phyloP scores from a whole-genome alignment of 2,329 filamentous ascomycete genomes.

The Aureobasidium uvarum region DNA sequence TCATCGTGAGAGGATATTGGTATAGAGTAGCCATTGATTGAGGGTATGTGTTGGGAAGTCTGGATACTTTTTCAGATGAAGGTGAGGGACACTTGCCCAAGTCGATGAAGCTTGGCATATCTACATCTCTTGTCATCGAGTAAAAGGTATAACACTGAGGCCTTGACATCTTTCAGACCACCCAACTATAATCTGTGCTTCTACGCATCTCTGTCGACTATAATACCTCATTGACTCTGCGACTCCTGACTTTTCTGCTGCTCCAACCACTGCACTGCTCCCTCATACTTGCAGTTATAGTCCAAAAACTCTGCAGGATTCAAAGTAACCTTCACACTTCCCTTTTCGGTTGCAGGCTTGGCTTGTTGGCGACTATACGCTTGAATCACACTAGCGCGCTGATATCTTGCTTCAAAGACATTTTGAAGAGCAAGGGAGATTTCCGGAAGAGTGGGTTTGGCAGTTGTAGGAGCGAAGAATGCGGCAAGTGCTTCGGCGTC shows the following conservation, averaged over 20 bases:
- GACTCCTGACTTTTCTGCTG: neutral
- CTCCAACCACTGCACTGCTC: slow-evolving; percentile 39
- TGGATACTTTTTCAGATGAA: neutral
- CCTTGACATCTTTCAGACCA: too few species aligned
- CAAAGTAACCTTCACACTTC: slow-evolving; percentile 39
- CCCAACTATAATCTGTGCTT: neutral
- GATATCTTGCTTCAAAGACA: slow-evolving; percentile 38
- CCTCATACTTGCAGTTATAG: slow-evolving; percentile 43
- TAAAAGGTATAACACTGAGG: too few species aligned
- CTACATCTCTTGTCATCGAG: too few species aligned
- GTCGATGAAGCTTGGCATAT: too few species aligned
- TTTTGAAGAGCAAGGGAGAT: slow-evolving; percentile 32
- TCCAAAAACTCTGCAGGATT: slow-evolving; percentile 46
- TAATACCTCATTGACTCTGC: too few species aligned
- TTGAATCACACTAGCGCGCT: slow-evolving; percentile 45
- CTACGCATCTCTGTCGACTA: neutral
- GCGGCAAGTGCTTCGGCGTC: slow-evolving; percentile 42
- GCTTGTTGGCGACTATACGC: slow-evolving; percentile 47
- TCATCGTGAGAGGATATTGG: neutral
- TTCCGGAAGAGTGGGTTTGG: slow-evolving; percentile 28
- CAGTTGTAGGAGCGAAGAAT: slow-evolving; percentile 32
- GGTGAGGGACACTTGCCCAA: neutral
- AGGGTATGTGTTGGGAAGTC: neutral
- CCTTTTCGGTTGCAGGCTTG: slow-evolving; percentile 41
- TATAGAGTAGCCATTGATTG: neutral